A percentile compares a stretch with the other conserved stretches of the same genome.
Evolutionary conservation across 106 monocot species (phyloP).

Genomic region (Apostasia shenzhenica): DNA sequence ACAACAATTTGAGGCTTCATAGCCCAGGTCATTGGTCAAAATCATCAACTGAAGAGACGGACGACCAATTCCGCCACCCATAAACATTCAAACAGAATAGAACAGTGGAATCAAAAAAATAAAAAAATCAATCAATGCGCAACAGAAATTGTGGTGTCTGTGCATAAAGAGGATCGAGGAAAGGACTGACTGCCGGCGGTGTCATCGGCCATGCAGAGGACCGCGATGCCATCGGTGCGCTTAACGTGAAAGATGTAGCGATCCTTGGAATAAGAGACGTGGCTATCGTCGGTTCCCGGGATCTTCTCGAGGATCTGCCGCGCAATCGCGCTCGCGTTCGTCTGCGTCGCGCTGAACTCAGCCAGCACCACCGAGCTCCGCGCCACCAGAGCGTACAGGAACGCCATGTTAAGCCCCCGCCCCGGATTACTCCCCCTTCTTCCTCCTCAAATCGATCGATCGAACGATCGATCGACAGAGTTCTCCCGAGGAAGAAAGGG

Average conservation of each 20-base stretch:
- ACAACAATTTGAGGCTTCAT: no score
- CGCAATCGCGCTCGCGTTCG: constrained; percentile 60
- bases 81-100: background rate
- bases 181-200: constrained; percentile 60
- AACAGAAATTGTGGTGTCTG: background rate
- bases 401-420: constrained; percentile 32
- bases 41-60: no score
- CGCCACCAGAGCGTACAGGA: constrained; percentile 60
- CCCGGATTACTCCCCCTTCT: background rate
- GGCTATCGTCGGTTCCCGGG: constrained; percentile 57
- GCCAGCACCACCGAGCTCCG: constrained; percentile 80
- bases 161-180: background rate
- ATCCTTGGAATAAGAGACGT: constrained; percentile 90
- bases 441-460: no score
- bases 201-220: constrained; percentile 95
- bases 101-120: background rate
- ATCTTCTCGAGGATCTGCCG: constrained; percentile 84
- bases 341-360: constrained; percentile 47
- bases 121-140: background rate
- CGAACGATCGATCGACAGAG: background rate
- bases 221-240: constrained; percentile 94
- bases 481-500: background rate
- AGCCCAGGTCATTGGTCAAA: no score
- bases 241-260: constrained; percentile 87
- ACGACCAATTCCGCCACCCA: no score